Base-by-base conservation (phyloP, 768 basidiomycete genomes). In the Boletus subcaerulescens region DNA sequence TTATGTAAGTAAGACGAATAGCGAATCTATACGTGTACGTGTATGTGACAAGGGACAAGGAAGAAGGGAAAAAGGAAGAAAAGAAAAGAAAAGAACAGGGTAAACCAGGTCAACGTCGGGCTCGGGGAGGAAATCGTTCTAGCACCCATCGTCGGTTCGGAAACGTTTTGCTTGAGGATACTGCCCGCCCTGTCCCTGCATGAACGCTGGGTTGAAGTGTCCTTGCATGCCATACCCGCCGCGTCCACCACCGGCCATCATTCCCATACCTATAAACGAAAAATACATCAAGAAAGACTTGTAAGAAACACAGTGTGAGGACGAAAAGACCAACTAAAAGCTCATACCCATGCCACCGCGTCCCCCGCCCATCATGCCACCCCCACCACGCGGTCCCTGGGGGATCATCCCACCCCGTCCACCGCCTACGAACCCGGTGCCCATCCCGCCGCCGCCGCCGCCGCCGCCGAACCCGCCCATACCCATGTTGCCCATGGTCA, bases 141-240 rank as follows among this genome's bases (percentile, higher is more conserved):
- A 78, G 45, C 72, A 73, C 60, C 75, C 77, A 43, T 82, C 82
- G 52, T 84, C 83, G 48, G 73, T 69, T 54, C 83, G 77, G 66
- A 77, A 82, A 32, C 83, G 72, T 61, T 85, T 85, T 59, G 80
- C 76, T 31, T 76, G 76, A 39, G 67, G 73, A 57, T 70, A 74
- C 55, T 73, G 71, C 75, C 77, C 38, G 14, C 73, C 75, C 52
- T 74, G 71, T 11, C 67, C 74, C 64, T 77, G 79, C 76, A 86
- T 82, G 67, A 90, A 89, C 20, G 86, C 84, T 4, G 87, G 86
- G 66, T 89, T 89, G 74, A 86, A 84, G 72, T 89, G 86, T 15
- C 86, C 86, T 63, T 77, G 77, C 59, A 71, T 75, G 56, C 73
- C 77, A 67, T 76, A 78, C 43, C 78, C 78, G 48, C 81, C 78